A percentile compares a stretch with the other conserved stretches of the same genome.
These are phyloP conservation scores for Pestalotiopsis sp. DNA, from an alignment of 2,329 filamentous ascomycete species.

Conservation along the genomic window DNA sequence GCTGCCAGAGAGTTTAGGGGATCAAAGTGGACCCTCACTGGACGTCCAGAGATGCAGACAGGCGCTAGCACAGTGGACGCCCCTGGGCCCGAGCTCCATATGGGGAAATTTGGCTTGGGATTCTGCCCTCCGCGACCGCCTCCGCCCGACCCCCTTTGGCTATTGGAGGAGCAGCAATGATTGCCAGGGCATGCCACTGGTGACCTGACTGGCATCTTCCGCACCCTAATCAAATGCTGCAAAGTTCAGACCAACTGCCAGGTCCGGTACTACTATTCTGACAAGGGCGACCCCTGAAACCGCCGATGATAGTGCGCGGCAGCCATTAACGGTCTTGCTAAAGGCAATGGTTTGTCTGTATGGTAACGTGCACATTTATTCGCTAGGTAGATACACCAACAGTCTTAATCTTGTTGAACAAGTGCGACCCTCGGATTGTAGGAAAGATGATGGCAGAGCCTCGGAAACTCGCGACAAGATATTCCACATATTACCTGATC, in stretches of 20 bases:
- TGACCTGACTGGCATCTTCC: background rate
- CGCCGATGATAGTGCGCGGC: background rate
- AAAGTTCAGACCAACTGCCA: background rate
- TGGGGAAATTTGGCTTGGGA: constrained; percentile 6
- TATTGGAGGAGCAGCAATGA: too few relatives aligned
- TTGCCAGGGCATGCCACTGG: too few relatives aligned
- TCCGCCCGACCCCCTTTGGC: background rate
- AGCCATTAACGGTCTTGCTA: too few relatives aligned
- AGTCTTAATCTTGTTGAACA: too few relatives aligned
- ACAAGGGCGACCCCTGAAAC: constrained; percentile 6
- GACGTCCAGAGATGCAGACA: background rate
- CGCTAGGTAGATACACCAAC: too few relatives aligned
- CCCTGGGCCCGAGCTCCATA: constrained; percentile 2
- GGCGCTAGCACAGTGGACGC: constrained; percentile 1
- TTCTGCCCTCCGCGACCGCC: constrained; percentile 5
- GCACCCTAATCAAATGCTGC: background rate
- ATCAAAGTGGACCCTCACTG: constrained; percentile 1
- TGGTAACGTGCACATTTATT: too few relatives aligned
- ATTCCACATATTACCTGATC: too few relatives aligned
- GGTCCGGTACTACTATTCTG: background rate
- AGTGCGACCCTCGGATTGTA: too few relatives aligned
- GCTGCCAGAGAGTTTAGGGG: constrained; percentile 14
- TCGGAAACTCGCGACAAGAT: too few relatives aligned
- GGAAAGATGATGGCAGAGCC: too few relatives aligned
- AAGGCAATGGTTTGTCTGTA: too few relatives aligned